phyloP scores from a whole-genome alignment of 208 protist genomes.

The Blechomonas ayalai region DNA sequence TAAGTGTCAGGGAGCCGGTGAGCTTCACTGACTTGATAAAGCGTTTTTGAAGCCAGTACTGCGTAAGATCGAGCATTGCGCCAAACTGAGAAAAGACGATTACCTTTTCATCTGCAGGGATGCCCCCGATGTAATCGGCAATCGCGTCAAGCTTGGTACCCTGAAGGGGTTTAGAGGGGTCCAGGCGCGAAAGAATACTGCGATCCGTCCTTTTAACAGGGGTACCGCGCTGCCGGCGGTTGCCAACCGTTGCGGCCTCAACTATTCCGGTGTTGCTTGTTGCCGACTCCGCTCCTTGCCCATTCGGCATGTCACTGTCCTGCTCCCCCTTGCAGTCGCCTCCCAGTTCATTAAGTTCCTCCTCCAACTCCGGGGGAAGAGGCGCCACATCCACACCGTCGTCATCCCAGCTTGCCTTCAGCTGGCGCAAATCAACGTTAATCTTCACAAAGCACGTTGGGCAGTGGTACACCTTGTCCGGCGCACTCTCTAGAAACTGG shows the following conservation, averaged over 20 bases:
- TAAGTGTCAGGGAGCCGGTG: slow-evolving; percentile 83
- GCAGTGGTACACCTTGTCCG: slow-evolving; percentile 70
- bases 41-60: slow-evolving; percentile 72
- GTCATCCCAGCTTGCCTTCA: slow-evolving; percentile 48
- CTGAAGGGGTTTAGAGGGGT: slow-evolving; percentile 66
- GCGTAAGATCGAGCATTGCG: slow-evolving; percentile 93
- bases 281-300: background rate
- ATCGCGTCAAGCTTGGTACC: slow-evolving; percentile 90
- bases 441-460: slow-evolving; percentile 81
- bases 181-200: slow-evolving; percentile 64
- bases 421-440: slow-evolving; percentile 78
- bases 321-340: slow-evolving; percentile 7
- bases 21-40: slow-evolving; percentile 84
- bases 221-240: background rate
- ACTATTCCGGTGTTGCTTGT: background rate
- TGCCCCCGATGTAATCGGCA: slow-evolving; percentile 64
- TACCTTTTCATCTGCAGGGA: slow-evolving; percentile 80
- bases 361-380: slow-evolving; percentile 63
- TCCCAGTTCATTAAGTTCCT: slow-evolving; percentile 17
- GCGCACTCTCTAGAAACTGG: slow-evolving; percentile 82
- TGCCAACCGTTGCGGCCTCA: slow-evolving; percentile 2
- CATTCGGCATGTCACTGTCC: background rate
- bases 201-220: slow-evolving; percentile 28
- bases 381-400: slow-evolving; percentile 32
- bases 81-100: slow-evolving; percentile 97